Base-by-base conservation (phyloP, 2,329 filamentous ascomycete genomes). In the Hansfordia pulvinata region DNA sequence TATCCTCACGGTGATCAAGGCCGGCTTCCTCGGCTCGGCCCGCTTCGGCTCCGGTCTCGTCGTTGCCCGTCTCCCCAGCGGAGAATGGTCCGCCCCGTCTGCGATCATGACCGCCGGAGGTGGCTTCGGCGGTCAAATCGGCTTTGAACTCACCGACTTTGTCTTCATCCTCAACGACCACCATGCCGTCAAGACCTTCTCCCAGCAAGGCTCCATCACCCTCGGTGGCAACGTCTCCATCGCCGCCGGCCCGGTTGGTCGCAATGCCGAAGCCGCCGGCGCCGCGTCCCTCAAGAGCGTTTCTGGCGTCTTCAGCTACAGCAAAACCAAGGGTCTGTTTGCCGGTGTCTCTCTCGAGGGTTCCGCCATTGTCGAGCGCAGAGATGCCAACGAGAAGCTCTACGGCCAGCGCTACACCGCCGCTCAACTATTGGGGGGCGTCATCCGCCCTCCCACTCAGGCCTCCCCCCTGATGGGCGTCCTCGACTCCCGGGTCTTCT, bases 91-190 rank as follows among this genome's bases (percentile, higher is more conserved):
- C 37, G 82, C 82, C 3, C 82, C 82, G 9, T 79, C 74, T 30
- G 83, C 82, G 27, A 85, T 90, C 44, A 76, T 76, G 27, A 85
- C 80, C 2, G 74, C 78, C 16, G 83, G 83, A 39, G 83, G 76
- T 29, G 83, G 82, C 14, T 81, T 92, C 37, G 82, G 82, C 39
- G 82, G 82, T 20, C 82, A 90, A 56, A 83, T 92, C 44, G 82
- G 82, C 19, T 82, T 88, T 52, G 83, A 92, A 53, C 55, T 92
- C 34, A 90, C 83, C 32, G 83, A 90, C 51, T 98, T 98, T 49
- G 90, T 98, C 49, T 96, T 98, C 57, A 94, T 98, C 38, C 74
- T 98, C 37, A 98, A 98, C 57, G 88, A 98, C 47, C 63, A 75
- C 21, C 72, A 64, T 31, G 88, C 90, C 23, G 88, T 98, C 38